Conservation (phyloP, 208 protist species). For the Leishmania tropica region DNA sequence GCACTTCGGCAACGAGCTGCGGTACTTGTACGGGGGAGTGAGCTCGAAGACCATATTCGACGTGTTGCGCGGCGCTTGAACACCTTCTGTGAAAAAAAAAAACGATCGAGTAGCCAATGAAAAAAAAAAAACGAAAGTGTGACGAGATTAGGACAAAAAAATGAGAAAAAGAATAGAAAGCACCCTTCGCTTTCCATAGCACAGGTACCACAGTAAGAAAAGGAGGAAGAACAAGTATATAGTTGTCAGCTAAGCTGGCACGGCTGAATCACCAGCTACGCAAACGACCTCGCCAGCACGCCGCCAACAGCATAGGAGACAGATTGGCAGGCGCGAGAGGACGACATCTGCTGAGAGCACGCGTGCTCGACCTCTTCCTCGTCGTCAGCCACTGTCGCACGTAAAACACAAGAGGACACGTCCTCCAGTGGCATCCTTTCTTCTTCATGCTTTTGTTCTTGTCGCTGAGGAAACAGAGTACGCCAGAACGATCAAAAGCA, state of each 20-base stretch:
- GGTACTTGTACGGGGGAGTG: conserved; percentile 55
- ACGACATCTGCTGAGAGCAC: background rate
- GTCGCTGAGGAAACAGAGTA: background rate
- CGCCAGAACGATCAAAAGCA: background rate
- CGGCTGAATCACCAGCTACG: background rate
- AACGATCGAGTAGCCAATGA: background rate
- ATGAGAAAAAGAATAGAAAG: background rate
- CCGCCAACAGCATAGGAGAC: background rate
- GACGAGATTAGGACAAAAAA: no score
- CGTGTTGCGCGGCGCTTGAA: background rate
- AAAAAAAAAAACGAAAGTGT: background rate
- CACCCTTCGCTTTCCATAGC: background rate
- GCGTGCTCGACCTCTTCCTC: background rate
- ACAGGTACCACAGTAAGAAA: background rate
- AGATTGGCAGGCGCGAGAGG: background rate
- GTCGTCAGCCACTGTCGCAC: background rate
- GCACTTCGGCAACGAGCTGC: conserved; percentile 71
- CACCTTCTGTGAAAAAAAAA: background rate
- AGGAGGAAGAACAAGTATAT: background rate
- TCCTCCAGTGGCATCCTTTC: background rate
- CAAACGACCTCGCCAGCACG: background rate
- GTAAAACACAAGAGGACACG: background rate
- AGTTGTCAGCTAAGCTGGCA: background rate
- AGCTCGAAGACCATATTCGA: conserved; percentile 58
- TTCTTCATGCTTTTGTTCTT: background rate